Base-by-base conservation (phyloP, 163 green algal species). In the Volvox carteri region DNA sequence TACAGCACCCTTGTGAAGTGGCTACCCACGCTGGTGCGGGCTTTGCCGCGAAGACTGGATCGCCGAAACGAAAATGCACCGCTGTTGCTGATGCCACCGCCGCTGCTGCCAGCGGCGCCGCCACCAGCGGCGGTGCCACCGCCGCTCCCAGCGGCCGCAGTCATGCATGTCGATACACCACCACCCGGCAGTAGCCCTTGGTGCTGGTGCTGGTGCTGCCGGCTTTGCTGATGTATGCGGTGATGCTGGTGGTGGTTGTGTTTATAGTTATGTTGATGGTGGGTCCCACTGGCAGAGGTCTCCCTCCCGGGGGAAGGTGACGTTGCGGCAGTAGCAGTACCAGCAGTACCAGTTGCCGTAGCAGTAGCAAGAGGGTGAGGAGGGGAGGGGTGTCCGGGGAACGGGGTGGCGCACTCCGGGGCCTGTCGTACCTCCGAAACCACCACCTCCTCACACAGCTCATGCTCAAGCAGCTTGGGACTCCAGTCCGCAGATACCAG, bases 371-470 rank as follows among this genome's bases (percentile, higher is more conserved):
- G n/a, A n/a, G n/a, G n/a, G n/a, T n/a, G n/a, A n/a, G n/a, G n/a
- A n/a, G n/a, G n/a, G 18, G 58, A 21, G n/a, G 58, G 48, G 48
- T 11, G 48, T 58, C 39, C 65, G 60, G 14, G 23, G 1, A 7
- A 4, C 4, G 30, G 65, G 2, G 65, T 23, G 1, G 30, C 2
- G 1, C 18, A 42, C 5, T 75, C 65, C 18, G 65, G 35, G 33
- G 30, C 30, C 65, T 75, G 65, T 23, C 65, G 65, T 12, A 42
- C 30, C 65, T 75, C 65, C 65, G 65, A 75, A 75, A 75, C n/a
- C n/a, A 75, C 65, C 11, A 75, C 65, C 65, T 72, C 46, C 81
- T 87, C 81, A 39, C 65, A 79, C 33, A 87, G 81, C 65, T 87
- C 81, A 68, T 87, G 81, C 33, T 54, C 33, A 44, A 87, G 81